Evolutionary conservation across 805 yeast genomes (phyloP).

Genomic region (Sungouiella blattae): DNA sequence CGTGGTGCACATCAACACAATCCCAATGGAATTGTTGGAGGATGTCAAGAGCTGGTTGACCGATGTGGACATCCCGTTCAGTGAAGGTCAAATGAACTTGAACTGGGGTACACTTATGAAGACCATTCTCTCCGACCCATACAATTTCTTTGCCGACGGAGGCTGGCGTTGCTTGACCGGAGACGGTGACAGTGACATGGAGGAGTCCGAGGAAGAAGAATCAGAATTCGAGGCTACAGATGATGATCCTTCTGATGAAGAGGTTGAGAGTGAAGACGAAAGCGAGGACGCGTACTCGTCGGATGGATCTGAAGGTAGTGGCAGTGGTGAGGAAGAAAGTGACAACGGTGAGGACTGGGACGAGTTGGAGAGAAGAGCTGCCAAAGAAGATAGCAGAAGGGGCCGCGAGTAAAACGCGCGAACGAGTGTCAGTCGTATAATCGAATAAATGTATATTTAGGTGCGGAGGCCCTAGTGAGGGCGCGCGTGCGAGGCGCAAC

Average conservation of each 20-base stretch:
- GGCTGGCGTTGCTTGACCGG: constrained; percentile 96
- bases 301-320: constrained; percentile 31
- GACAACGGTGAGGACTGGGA: constrained; percentile 54
- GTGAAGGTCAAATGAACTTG: constrained; percentile 93
- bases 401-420: constrained; percentile 17
- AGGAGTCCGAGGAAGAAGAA: constrained; percentile 65
- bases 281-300: constrained; percentile 36
- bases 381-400: constrained; percentile 37
- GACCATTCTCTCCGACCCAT: constrained; percentile 87
- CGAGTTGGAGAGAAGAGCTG: constrained; percentile 58
- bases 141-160: constrained; percentile 87
- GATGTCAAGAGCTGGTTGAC: constrained; percentile 95
- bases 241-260: constrained; percentile 61
- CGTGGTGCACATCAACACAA: constrained; percentile 89
- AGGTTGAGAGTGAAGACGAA: constrained; percentile 53
- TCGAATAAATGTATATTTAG: too few species aligned
- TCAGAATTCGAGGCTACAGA: constrained; percentile 64
- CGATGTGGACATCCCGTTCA: constrained; percentile 93
- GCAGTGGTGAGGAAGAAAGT: constrained; percentile 35
- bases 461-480: too few species aligned
- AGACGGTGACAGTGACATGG: constrained; percentile 70
- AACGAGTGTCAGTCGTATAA: background rate
- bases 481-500: too few species aligned
- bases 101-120: constrained; percentile 96
- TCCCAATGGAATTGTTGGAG: constrained; percentile 88